Evolutionary conservation across 2,329 filamentous ascomycete species (phyloP).

Genomic region (Sporothrix humicola): DNA sequence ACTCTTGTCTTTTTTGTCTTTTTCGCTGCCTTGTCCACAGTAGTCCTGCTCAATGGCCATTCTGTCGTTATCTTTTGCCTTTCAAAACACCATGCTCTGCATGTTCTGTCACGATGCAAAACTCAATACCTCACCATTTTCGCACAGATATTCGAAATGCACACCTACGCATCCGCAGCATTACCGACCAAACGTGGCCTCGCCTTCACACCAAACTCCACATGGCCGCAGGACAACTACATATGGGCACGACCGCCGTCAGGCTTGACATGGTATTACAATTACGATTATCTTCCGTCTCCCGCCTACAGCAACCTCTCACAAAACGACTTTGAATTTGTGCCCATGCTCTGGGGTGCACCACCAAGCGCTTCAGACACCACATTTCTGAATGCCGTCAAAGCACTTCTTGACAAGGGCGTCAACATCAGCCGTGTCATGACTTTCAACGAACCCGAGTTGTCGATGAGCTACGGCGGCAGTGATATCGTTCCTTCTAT

Average conservation of each 20-base stretch:
- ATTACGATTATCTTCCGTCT: constrained; percentile 68
- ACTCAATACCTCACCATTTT: not conserved
- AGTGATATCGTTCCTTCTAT: constrained; percentile 62
- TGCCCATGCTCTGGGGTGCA: constrained; percentile 80
- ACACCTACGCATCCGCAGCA: constrained; percentile 40
- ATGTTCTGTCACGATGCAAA: not conserved
- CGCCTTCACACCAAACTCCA: constrained; percentile 65
- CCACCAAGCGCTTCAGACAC: constrained; percentile 56
- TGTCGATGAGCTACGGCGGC: constrained; percentile 60
- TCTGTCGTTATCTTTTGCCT: not conserved
- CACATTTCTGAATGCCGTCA: constrained; percentile 66
- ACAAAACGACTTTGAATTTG: constrained; percentile 69
- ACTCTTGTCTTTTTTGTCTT: not conserved
- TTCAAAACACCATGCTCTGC: not conserved
- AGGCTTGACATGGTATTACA: constrained; percentile 84
- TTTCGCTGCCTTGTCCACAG: not conserved
- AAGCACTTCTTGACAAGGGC: constrained; percentile 56
- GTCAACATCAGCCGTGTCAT: constrained; percentile 70
- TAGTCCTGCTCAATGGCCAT: not conserved
- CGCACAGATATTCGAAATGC: too few species aligned
- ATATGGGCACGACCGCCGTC: constrained; percentile 65
- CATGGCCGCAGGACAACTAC: constrained; percentile 65
- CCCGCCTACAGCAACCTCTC: constrained; percentile 54
- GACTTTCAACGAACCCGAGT: constrained; percentile 82
- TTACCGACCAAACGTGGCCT: constrained; percentile 72